Evolutionary conservation across 1,139 yeast genomes (phyloP).

Genomic region (Saccharomyces hybrid): DNA sequence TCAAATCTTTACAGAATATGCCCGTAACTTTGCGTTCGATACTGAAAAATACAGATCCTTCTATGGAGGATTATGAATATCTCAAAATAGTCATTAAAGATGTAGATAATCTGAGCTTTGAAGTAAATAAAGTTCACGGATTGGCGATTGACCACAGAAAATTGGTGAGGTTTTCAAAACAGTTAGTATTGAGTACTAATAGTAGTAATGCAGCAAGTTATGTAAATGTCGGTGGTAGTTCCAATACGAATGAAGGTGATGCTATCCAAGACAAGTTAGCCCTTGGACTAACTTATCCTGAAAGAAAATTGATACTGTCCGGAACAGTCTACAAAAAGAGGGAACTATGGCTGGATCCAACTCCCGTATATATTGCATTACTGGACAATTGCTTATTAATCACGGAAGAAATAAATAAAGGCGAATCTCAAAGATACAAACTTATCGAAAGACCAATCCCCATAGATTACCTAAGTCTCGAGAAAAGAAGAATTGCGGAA

Average conservation of each 20-base stretch:
- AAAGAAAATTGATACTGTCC: conserved; percentile 50
- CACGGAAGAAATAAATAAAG: conserved; percentile 40
- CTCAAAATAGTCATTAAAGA: conserved; percentile 49
- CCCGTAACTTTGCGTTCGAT: conserved; percentile 62
- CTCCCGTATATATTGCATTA: conserved; percentile 47
- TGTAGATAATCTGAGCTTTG: conserved; percentile 39
- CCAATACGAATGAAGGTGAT: conserved; percentile 28
- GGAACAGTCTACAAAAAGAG: conserved; percentile 61
- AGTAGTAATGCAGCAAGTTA: conserved; percentile 28
- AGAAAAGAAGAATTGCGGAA: conserved; percentile 26
- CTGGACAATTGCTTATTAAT: conserved; percentile 67
- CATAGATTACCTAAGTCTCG: conserved; percentile 49
- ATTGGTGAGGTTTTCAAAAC: conserved; percentile 41
- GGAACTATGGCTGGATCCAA: conserved; percentile 49
- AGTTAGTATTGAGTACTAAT: conserved; percentile 43
- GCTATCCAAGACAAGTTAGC: conserved; percentile 31
- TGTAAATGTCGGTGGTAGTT: conserved; percentile 20
- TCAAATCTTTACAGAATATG: conserved; percentile 64
- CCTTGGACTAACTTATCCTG: conserved; percentile 47
- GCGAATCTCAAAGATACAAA: conserved; percentile 31
- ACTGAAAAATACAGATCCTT: conserved; percentile 41
- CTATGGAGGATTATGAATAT: conserved; percentile 49
- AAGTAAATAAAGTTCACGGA: conserved; percentile 48
- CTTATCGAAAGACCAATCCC: conserved; percentile 56
- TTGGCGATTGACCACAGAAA: conserved; percentile 49